Base-by-base conservation (phyloP, 2,329 filamentous ascomycete genomes). In the Periconia sp. region DNA sequence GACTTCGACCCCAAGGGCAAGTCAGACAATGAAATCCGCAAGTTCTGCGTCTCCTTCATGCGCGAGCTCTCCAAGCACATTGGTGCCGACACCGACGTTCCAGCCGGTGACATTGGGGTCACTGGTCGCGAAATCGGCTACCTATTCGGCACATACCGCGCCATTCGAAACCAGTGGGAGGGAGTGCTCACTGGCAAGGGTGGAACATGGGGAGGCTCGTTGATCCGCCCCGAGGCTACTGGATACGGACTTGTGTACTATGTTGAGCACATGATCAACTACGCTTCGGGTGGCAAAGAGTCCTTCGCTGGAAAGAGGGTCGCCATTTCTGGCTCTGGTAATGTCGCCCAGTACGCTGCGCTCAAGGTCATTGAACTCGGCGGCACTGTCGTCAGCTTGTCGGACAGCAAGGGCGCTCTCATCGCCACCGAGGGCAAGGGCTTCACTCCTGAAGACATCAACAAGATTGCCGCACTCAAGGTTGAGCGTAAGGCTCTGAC, bases 1-100 rank as follows among this genome's bases (percentile, higher is more conserved):
- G 94, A 97, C 82, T 97, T 99, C 76, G 92, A 97, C 79, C 94
- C 94, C 77, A 99, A 97, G 86, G 92, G 92, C 81, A 97, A 97
- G 85, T 90, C 88, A 52, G 92, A 99, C 79, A 90, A 86, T 76
- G 94, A 97, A 85, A 97, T 97, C 80, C 90, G 94, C 72, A 90
- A 91, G 74, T 97, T 99, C 85, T 97, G 93, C 82, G 86, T 89
- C 62, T 80, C 92, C 55, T 99, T 97, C 83, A 97, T 97, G 94
- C 87, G 87, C 67, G 91, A 97, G 82, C 86, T 99, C 59, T 89
- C 84, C 82, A 92, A 91, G 80, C 92, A 97, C 85, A 97, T 97
- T 74, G 70, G 94, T 54, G 91, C 91, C 63, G 90, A 96, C 77
- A 96, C 91, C 45, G 94, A 97, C 74, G 92, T 99, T 23, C 94